Percentiles rank a stretch among this genome's conserved stretches.
Conservation (phyloP, 306 rosid genomes). For the Vigna hirtella region DNA sequence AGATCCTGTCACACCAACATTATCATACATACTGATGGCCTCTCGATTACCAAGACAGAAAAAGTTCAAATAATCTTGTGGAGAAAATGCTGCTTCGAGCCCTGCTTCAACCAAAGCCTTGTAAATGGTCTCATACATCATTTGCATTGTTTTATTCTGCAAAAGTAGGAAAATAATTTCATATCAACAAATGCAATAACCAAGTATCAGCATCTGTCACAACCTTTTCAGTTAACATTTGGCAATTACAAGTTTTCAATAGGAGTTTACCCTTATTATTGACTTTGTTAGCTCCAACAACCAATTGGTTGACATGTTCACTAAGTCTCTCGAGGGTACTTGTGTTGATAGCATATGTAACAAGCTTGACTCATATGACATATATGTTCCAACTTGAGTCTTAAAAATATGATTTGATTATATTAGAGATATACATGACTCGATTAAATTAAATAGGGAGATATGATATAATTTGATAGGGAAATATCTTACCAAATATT, state of each 20-base stretch:
- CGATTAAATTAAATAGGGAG: too few relatives aligned
- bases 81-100: slow-evolving; percentile 82
- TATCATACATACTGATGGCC: slow-evolving; percentile 53
- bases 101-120: slow-evolving; percentile 89
- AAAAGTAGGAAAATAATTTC: slow-evolving; percentile 22
- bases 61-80: slow-evolving; percentile 92
- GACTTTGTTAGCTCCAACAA: too few relatives aligned
- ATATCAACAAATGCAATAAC: slow-evolving; percentile 35
- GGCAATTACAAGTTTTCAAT: background rate
- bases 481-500: too few relatives aligned
- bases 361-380: too few relatives aligned
- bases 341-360: too few relatives aligned
- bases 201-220: slow-evolving; percentile 10
- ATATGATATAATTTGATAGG: too few relatives aligned
- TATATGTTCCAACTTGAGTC: too few relatives aligned
- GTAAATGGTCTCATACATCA: slow-evolving; percentile 90
- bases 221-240: slow-evolving; percentile 12
- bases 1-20: slow-evolving; percentile 51
- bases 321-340: too few relatives aligned
- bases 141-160: slow-evolving; percentile 98
- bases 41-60: slow-evolving; percentile 96
- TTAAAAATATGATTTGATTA: too few relatives aligned
- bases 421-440: too few relatives aligned
- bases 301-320: too few relatives aligned
- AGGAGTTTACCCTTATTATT: too few relatives aligned